Conservation (phyloP, 306 rosid species). For the Glycine latifolia region DNA sequence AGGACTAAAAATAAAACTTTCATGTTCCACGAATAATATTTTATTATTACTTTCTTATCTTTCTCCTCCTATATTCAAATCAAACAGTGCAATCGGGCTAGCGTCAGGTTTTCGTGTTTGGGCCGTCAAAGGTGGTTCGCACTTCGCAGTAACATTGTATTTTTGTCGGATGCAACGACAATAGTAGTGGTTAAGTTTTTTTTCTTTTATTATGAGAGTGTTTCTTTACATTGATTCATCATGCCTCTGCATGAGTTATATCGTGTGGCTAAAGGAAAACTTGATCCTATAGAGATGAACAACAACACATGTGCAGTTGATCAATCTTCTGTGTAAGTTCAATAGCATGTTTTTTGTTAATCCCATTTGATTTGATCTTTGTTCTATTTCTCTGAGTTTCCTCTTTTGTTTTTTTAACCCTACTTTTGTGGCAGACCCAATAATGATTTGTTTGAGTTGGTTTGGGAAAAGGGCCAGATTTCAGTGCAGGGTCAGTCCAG, state of each 20-base stretch:
- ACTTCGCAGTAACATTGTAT: constrained; percentile 42
- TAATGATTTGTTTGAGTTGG: constrained; percentile 75
- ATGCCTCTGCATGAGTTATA: constrained; percentile 81
- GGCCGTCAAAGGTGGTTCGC: constrained; percentile 36
- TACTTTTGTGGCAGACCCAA: constrained; percentile 57
- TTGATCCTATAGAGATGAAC: constrained; percentile 62
- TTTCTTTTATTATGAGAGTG: constrained; percentile 35
- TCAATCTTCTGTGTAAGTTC: constrained; percentile 65
- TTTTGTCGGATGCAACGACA: constrained; percentile 42
- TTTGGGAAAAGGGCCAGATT: constrained; percentile 83
- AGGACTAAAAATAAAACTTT: constrained; percentile 52
- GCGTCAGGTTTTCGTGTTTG: constrained; percentile 55
- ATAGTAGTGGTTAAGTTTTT: constrained; percentile 36
- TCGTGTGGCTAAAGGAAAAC: constrained; percentile 58
- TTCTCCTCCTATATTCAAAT: constrained; percentile 33
- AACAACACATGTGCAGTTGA: constrained; percentile 35
- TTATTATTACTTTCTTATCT: constrained; percentile 8
- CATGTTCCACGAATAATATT: constrained; percentile 34
- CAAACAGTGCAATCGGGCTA: constrained; percentile 60
- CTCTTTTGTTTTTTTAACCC: not conserved
- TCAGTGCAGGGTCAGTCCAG: constrained; percentile 73
- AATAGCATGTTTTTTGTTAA: not conserved
- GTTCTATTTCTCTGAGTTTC: constrained; percentile 5
- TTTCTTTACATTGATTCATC: constrained; percentile 3
- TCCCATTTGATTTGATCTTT: constrained; percentile 20